Base-by-base conservation (phyloP, 306 rosid genomes). In the Gillenia trifoliata region DNA sequence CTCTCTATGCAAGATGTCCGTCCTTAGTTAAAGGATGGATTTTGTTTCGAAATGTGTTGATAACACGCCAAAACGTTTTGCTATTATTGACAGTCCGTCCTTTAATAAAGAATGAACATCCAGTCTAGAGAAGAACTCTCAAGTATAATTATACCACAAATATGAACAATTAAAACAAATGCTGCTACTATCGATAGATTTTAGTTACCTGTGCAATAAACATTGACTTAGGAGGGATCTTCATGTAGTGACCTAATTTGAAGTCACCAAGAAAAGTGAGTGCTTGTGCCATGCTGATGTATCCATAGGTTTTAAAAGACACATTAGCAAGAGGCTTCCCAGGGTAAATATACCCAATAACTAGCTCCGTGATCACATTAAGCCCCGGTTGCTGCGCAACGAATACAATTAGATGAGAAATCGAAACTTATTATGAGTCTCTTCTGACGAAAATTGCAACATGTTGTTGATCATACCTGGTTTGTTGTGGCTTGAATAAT, bases 291-390 rank as follows among this genome's bases (percentile, higher is more conserved):
- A 91, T 90, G 88, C 96, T 94, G 62, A 91, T 90, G 78, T 90
- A 91, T 1, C 97, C 98, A 15, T 94, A 94, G 59, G 96, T 94
- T 86, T 94, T 93, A 89, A 93, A 91, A 6, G 96, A 71, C 55
- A 89, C 94, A 78, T 93, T 93, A 15, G 98, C 98, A 56, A 93
- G 90, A 11, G 98, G 98, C 84, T 41, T 91, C 50, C 98, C 98
- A 0, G 98, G 98, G 59, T 88, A 90, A 0, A 93, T 38, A 65
- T 73, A 93, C 59, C 98, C 98, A 5, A 93, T 93, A n/a, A 91
- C 76, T 34, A 91, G 72, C 86, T 93, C 97, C 0, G 97, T 91
- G 43, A 93, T 91, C 78, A 93, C 96, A n/a, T 89, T 93, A 3
- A 93, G 85, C n/a, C 96, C 98, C 1, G 75, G 65, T 88, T 88